A percentile compares a stretch with the other conserved stretches of the same genome.
phyloP scores from a whole-genome alignment of 2,329 filamentous ascomycete species.

The Fusarium staphyleae region DNA sequence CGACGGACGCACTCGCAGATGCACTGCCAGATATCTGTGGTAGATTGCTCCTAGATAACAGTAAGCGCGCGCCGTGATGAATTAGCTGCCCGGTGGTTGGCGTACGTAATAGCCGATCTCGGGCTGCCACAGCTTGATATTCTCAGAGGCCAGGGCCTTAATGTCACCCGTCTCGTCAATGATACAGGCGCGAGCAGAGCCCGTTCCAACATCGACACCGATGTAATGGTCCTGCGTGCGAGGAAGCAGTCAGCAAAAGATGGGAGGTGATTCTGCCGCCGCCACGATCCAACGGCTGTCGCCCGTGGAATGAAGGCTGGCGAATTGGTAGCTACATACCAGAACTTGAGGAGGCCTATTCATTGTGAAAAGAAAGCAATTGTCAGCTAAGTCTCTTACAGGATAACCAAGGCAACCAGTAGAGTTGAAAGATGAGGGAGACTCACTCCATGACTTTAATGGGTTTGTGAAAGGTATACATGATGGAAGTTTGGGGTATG shows the following conservation, averaged over 20 bases:
- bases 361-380: constrained; percentile 31
- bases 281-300: constrained; percentile 12
- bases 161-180: constrained; percentile 94
- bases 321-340: constrained; percentile 36
- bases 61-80: constrained; percentile 7
- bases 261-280: not conserved
- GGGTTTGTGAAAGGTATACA: constrained; percentile 49
- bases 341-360: constrained; percentile 46
- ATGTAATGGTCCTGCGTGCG: constrained; percentile 68
- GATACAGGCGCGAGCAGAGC: constrained; percentile 93
- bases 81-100: not conserved
- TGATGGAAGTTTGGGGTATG: constrained; percentile 30
- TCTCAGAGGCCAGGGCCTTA: constrained; percentile 73
- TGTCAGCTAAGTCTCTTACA: constrained; percentile 15
- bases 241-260: constrained; percentile 22
- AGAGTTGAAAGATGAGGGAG: constrained; percentile 8
- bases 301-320: not conserved
- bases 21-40: constrained; percentile 93
- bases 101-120: constrained; percentile 76
- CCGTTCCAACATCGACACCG: constrained; percentile 95
- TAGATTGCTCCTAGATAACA: constrained; percentile 83
- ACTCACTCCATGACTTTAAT: constrained; percentile 51
- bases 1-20: constrained; percentile 89
- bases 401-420: constrained; percentile 1
- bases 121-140: constrained; percentile 83